These are phyloP conservation scores for Austroboletus novae-zelandiae DNA, from an alignment of 1,284 basidiomycete genomes.

Conservation along the genomic window DNA sequence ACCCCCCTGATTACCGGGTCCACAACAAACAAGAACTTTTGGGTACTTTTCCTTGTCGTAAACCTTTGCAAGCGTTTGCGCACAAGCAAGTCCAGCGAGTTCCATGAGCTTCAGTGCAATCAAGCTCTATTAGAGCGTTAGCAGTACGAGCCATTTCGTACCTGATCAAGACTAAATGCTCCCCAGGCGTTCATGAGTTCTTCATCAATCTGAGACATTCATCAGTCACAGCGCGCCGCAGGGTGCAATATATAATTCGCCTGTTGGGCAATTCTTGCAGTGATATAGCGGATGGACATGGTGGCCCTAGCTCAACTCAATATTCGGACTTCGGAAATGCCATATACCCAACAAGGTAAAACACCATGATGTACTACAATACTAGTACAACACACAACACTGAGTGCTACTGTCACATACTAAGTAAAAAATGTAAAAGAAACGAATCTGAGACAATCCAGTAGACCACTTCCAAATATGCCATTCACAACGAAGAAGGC, in stretches of 20 bases:
- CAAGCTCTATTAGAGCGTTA: neutral
- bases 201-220: constrained; percentile 72
- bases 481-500: constrained; percentile 25
- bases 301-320: constrained; percentile 4
- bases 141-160: constrained; percentile 21
- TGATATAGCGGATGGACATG: constrained; percentile 76
- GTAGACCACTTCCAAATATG: neutral
- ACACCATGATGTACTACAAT: neutral
- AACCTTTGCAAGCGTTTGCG: constrained; percentile 79
- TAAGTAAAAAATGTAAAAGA: neutral
- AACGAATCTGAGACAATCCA: neutral
- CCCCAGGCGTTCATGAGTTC: constrained; percentile 85
- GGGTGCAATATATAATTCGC: constrained; percentile 36
- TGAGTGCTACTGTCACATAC: neutral
- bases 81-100: constrained; percentile 94
- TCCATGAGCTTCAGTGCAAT: constrained; percentile 81
- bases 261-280: constrained; percentile 79
- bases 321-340: too few species aligned
- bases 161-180: constrained; percentile 91
- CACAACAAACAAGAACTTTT: constrained; percentile 89
- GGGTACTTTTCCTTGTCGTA: constrained; percentile 68
- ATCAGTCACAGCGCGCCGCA: constrained; percentile 1
- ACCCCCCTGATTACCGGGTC: constrained; percentile 97
- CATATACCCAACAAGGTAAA: neutral
- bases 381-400: neutral